Conservation (phyloP, 1,284 basidiomycete species). For the Wallemia ichthyophaga region DNA sequence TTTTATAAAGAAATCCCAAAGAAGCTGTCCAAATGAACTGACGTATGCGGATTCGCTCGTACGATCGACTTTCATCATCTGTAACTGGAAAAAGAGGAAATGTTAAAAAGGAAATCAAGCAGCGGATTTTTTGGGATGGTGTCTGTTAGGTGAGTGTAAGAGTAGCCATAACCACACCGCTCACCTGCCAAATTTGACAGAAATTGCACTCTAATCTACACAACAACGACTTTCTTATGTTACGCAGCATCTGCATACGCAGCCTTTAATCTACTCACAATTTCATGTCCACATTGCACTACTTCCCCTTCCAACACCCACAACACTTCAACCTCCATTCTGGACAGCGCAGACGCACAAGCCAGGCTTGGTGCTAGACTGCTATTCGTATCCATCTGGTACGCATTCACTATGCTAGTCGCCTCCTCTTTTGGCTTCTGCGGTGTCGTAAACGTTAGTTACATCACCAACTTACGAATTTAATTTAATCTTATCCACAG, state of each 20-base stretch:
- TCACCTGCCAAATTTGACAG: not conserved
- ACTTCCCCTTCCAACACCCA: not conserved
- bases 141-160: not conserved
- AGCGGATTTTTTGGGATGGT: not conserved
- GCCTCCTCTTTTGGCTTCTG: not conserved
- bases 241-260: not conserved
- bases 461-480: not conserved
- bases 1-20: too few relatives aligned
- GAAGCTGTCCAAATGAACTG: too few relatives aligned
- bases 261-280: not conserved
- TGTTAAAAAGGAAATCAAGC: not conserved
- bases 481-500: not conserved
- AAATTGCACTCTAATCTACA: not conserved
- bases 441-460: not conserved
- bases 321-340: not conserved
- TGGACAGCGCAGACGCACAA: not conserved
- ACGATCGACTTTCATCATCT: too few relatives aligned
- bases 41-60: too few relatives aligned
- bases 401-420: not conserved
- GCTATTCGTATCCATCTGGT: not conserved
- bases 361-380: not conserved
- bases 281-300: not conserved
- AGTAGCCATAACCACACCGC: not conserved
- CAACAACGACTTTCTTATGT: not conserved
- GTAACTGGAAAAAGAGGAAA: not conserved